Evolutionary conservation across 2,329 filamentous ascomycete species (phyloP), one percentile per base, ranked within the genome.

Genomic region (Arthrinium puccinioides): DNA sequence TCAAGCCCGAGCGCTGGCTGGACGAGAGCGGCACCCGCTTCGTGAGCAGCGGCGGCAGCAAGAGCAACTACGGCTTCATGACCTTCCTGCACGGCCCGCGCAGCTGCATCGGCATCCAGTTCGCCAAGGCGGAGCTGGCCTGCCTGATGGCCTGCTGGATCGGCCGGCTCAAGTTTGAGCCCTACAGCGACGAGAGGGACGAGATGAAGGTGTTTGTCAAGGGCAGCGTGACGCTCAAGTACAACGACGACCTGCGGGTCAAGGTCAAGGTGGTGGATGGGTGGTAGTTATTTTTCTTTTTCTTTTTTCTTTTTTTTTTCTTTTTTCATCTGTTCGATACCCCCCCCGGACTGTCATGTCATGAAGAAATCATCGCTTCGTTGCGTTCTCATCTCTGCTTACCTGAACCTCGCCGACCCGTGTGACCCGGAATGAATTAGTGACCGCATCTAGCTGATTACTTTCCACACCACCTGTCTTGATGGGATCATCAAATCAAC

Each of bases 111-210:
- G 83, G 82, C 0, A 75, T 81, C 52, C 67, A 69, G 0, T 88
- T 89, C 55, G 80, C 85, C 0, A 79, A 76, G 50, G 75, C 80
- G 0, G 86, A 90, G 61, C 77, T 89, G 58, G 78, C 82, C 8
- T 87, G 81, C 54, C 55, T 90, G 40, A 53, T 90, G 10, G 84
- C 84, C 9, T 72, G 71, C 2, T 69, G 82, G 60, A 72, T 86
- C 2, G 78, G 76, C 2, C 66, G 68, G 10, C 88, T 86, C 54
- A 67, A 76, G 39, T 73, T 71, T 59, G 54, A 58, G 18, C 29
- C 71, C 37, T 70, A 72, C 44, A 69, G 84, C 56, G 74, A 79
- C 44, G 71, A 82, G 47, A 63, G 64, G 13, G 64, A 76, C 49
- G 58, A 27, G 25, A 27, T 27, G 25, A 7, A n/a, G 6, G 15